Evolutionary conservation across 2,329 filamentous ascomycete genomes (phyloP).

Genomic region (Epichloe gansuensis): DNA sequence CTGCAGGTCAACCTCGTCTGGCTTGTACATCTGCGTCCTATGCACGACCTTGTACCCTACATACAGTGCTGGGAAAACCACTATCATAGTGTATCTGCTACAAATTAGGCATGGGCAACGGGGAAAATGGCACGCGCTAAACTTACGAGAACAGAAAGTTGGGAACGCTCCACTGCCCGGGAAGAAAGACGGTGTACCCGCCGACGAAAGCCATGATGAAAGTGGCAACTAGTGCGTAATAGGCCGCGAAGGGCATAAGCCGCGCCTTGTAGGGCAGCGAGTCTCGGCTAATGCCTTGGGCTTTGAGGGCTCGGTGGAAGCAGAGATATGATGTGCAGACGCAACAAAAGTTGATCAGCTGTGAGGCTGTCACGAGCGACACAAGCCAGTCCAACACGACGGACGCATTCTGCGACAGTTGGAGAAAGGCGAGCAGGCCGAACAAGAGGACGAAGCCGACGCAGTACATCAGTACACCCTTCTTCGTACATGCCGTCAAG

Average conservation of each 20-base stretch:
- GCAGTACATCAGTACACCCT: slow-evolving; percentile 63
- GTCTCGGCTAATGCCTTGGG: slow-evolving; percentile 55
- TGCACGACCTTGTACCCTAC: slow-evolving; percentile 60
- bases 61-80: slow-evolving; percentile 57
- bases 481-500: slow-evolving; percentile 46
- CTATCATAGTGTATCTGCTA: slow-evolving; percentile 55
- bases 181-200: slow-evolving; percentile 63
- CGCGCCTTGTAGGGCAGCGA: slow-evolving; percentile 58
- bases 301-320: slow-evolving; percentile 57
- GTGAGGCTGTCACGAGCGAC: slow-evolving; percentile 56
- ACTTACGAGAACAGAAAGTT: slow-evolving; percentile 61
- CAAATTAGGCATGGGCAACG: not conserved
- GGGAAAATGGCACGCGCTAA: not conserved
- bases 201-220: slow-evolving; percentile 63
- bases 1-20: slow-evolving; percentile 49
- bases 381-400: slow-evolving; percentile 64
- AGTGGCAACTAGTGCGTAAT: slow-evolving; percentile 49
- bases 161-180: slow-evolving; percentile 50
- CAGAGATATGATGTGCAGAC: slow-evolving; percentile 60
- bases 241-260: slow-evolving; percentile 62
- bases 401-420: slow-evolving; percentile 52
- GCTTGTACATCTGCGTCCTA: slow-evolving; percentile 43
- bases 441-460: slow-evolving; percentile 55
- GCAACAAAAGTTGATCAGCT: slow-evolving; percentile 60
- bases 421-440: slow-evolving; percentile 60